phyloP scores from a whole-genome alignment of 2,329 filamentous ascomycete genomes.

The Stachybotrys chartarum region DNA sequence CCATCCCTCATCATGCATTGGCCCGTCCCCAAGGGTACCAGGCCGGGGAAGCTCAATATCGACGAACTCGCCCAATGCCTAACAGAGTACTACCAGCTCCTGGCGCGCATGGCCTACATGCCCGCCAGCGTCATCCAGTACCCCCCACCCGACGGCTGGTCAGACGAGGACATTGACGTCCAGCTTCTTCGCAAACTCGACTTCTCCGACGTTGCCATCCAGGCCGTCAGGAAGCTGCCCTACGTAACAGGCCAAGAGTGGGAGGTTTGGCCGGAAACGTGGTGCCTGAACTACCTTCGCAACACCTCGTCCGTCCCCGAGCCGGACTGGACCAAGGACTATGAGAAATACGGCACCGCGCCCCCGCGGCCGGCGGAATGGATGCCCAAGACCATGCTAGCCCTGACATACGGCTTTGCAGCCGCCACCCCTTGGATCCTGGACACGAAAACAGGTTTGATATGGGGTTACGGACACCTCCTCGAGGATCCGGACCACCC shows the following conservation, averaged over 20 bases:
- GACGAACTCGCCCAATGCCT: not conserved
- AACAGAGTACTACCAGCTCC: not conserved
- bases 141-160: not conserved
- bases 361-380: not conserved
- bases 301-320: not conserved
- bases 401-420: not conserved
- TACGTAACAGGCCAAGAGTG: not conserved
- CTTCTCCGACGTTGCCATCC: not conserved
- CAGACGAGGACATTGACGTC: not conserved
- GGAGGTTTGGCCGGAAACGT: not conserved
- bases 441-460: not conserved
- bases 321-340: not conserved
- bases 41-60: not conserved
- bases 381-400: not conserved
- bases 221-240: not conserved
- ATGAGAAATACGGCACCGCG: not conserved
- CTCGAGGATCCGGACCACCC: not conserved
- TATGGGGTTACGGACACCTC: not conserved
- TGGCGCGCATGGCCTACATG: not conserved
- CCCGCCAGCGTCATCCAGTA: not conserved
- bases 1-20: not conserved
- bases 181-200: not conserved
- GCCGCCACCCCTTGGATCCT: not conserved
- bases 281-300: not conserved
- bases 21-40: not conserved